Evolutionary conservation across 805 yeast genomes (phyloP).

Genomic region (Candida odintsovae): DNA sequence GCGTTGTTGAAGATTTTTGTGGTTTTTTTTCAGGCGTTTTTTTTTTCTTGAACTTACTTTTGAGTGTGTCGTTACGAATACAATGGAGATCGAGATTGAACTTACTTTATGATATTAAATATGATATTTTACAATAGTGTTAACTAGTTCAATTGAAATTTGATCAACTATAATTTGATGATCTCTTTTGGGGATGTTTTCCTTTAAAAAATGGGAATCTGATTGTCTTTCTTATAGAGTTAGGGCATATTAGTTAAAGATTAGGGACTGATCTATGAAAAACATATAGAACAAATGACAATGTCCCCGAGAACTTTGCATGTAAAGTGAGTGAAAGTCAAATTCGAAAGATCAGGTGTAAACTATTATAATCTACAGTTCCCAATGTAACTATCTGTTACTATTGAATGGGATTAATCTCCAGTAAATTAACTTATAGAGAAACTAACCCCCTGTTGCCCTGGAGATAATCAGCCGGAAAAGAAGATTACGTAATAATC

Average conservation of each 20-base stretch:
- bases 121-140: too few species aligned
- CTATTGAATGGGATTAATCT: too few species aligned
- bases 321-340: too few species aligned
- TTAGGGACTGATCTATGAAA: background rate
- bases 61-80: background rate
- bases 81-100: background rate
- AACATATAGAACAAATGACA: background rate
- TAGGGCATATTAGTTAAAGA: background rate
- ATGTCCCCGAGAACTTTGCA: too few species aligned
- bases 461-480: background rate
- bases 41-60: background rate
- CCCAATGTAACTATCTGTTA: too few species aligned
- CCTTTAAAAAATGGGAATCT: background rate
- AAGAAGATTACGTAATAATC: background rate
- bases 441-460: background rate
- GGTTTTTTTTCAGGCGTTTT: background rate
- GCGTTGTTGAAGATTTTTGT: background rate
- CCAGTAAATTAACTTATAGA: too few species aligned
- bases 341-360: too few species aligned
- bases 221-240: background rate
- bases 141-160: too few species aligned
- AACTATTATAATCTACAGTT: too few species aligned
- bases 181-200: too few species aligned
- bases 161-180: background rate
- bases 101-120: too few species aligned